Conservation (phyloP, 2,329 filamentous ascomycete species). For the Penicillium frequentans region DNA sequence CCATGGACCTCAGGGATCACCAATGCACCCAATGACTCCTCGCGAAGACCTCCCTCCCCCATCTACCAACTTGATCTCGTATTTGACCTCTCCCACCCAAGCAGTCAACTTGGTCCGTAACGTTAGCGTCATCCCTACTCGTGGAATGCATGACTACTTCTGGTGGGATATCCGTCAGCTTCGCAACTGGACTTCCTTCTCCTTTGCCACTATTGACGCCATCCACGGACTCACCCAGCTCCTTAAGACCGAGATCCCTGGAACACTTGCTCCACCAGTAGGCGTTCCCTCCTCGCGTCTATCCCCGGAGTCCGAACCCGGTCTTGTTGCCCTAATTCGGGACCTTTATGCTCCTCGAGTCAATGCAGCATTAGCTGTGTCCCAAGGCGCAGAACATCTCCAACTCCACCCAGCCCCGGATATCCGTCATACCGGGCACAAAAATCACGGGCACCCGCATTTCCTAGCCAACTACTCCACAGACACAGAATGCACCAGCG, state of each 20-base stretch:
- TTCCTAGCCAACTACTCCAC: slow-evolving; percentile 56
- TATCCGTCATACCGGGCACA: slow-evolving; percentile 35
- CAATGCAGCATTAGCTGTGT: slow-evolving; percentile 78
- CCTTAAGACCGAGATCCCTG: slow-evolving; percentile 65
- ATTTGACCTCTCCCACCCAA: slow-evolving; percentile 77
- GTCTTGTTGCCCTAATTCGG: slow-evolving; percentile 72
- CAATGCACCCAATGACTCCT: slow-evolving; percentile 25
- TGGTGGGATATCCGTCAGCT: slow-evolving; percentile 96
- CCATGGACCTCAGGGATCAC: slow-evolving; percentile 27
- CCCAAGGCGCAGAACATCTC: slow-evolving; percentile 65
- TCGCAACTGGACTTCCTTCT: slow-evolving; percentile 80
- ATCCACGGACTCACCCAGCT: slow-evolving; percentile 72
- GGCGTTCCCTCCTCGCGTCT: slow-evolving; percentile 50
- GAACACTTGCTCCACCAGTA: slow-evolving; percentile 39
- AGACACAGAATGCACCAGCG: slow-evolving; percentile 49
- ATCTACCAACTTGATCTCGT: slow-evolving; percentile 71
- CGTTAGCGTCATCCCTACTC: slow-evolving; percentile 65
- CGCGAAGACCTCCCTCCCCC: slow-evolving; percentile 27
- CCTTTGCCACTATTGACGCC: slow-evolving; percentile 66
- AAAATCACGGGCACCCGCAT: slow-evolving; percentile 48
- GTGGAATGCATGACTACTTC: slow-evolving; percentile 75
- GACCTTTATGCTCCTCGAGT: slow-evolving; percentile 82
- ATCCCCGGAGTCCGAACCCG: slow-evolving; percentile 74
- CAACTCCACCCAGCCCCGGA: slow-evolving; percentile 44
- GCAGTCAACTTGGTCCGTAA: slow-evolving; percentile 79